These are phyloP conservation scores for Aspergillus quadricinctus DNA, from an alignment of 2,329 filamentous ascomycete genomes.

Conservation along the genomic window DNA sequence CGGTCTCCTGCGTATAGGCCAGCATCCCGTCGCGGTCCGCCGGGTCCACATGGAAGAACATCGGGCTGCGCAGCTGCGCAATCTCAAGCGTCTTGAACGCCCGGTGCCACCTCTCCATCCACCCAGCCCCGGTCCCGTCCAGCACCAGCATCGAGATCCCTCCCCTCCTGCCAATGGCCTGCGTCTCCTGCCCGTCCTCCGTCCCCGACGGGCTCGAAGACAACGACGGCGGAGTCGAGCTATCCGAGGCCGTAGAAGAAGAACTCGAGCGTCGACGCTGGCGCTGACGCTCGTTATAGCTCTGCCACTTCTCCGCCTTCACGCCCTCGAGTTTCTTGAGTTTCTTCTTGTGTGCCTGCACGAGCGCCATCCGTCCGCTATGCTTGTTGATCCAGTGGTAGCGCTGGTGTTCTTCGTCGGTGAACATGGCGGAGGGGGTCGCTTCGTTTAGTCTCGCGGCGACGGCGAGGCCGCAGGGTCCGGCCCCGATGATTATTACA, in stretches of 20 bases:
- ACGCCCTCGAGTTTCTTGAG: constrained; percentile 26
- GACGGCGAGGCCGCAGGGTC: constrained; percentile 69
- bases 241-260: not conserved
- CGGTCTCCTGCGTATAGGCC: constrained; percentile 60
- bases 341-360: constrained; percentile 25
- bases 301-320: constrained; percentile 24
- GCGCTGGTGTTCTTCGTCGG: constrained; percentile 75
- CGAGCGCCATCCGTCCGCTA: constrained; percentile 52
- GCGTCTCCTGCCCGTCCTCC: not conserved
- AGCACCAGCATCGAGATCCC: constrained; percentile 56
- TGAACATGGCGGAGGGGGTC: constrained; percentile 74
- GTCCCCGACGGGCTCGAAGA: constrained; percentile 13
- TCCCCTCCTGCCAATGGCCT: not conserved
- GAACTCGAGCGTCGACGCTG: constrained; percentile 2
- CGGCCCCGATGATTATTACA: constrained; percentile 68
- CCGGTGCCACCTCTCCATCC: constrained; percentile 68
- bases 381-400: constrained; percentile 73
- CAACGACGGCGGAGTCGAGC: constrained; percentile 17
- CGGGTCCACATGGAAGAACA: constrained; percentile 80
- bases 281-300: not conserved
- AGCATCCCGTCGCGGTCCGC: constrained; percentile 69
- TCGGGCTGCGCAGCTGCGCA: constrained; percentile 67
- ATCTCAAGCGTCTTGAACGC: constrained; percentile 68
- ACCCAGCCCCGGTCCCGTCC: constrained; percentile 59
- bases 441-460: constrained; percentile 68